Base-by-base conservation (phyloP, 768 basidiomycete genomes). In the Lentinula aciculospora region DNA sequence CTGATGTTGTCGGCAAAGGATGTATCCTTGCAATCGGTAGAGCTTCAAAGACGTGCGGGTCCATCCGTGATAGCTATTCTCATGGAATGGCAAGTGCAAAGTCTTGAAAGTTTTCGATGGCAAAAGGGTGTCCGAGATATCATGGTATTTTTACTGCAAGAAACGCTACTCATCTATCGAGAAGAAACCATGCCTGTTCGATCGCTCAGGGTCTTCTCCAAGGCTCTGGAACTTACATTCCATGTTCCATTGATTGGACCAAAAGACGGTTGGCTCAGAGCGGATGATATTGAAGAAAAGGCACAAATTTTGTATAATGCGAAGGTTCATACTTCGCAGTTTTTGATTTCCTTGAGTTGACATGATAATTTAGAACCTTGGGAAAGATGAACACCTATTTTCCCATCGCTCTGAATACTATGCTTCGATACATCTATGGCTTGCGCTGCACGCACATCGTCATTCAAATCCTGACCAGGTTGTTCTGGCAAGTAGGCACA, bases 401-500 rank as follows among this genome's bases (percentile, higher is more conserved):
- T 59, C 59, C 12, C 77, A 72, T 51, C 63, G 66, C 27, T 55
- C 62, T 6, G 83, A 88, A 64, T 83, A 86, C 63, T 76, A 72
- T 28, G 76, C 81, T 1, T 69, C 77, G 1, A 73, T 78, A 0
- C 82, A 88, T 63, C 74, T 94, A 25, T 89, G 86, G 84, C 71
- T 83, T 45, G 83, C 86, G 0, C 71, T 94, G 19, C 85, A 89
- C 64, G 78, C 82, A 19, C 90, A 94, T 68, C 80, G 82, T 13
- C 74, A 71, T 4, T 71, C 68, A 8, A 75, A 80, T 56, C 59
- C 69, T 0, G 69, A 79, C 23, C 78, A 82, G 65, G 75, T 71
- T 56, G 57, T 68, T 0, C 64, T 76, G 1, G 76, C 90, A 40
- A 69, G 78, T 7, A 64, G 71, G n/a, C 82, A 84, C 48, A 73